A percentile compares a stretch with the other conserved stretches of the same genome.
Conservation (phyloP, 192 early-diverging fungal genomes). For the Glomus cerebriforme region DNA sequence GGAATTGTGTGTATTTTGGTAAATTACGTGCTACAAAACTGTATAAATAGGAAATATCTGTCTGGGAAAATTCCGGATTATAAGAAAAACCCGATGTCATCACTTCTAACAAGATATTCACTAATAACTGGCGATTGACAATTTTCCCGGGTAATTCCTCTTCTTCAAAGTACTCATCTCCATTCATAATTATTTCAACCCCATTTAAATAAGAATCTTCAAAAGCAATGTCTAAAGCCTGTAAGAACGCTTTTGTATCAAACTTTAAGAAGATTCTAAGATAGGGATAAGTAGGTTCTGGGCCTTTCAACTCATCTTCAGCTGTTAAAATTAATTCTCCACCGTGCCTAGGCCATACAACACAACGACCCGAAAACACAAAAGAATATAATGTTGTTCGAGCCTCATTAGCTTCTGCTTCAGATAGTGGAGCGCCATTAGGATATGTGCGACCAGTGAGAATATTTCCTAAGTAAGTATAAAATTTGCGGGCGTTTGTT, state of each 20-base stretch:
- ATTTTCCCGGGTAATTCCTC: conserved; percentile 56
- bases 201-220: conserved; percentile 64
- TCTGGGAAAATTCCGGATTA: conserved; percentile 42
- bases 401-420: conserved; percentile 48
- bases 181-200: conserved; percentile 43
- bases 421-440: conserved; percentile 43
- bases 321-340: conserved; percentile 58
- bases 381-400: conserved; percentile 60
- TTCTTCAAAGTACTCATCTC: conserved; percentile 38
- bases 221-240: conserved; percentile 56
- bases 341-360: conserved; percentile 59
- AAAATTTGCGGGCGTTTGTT: conserved; percentile 52
- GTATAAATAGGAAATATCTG: conserved; percentile 49
- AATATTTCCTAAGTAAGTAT: conserved; percentile 53
- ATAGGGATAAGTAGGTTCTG: conserved; percentile 66
- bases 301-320: conserved; percentile 48
- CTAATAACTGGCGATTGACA: conserved; percentile 59
- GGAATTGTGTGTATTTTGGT: conserved; percentile 56
- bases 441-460: conserved; percentile 54
- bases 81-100: conserved; percentile 42
- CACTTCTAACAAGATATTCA: conserved; percentile 62
- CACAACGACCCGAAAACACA: conserved; percentile 62
- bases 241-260: conserved; percentile 54
- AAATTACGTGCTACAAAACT: conserved; percentile 59
- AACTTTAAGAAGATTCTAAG: conserved; percentile 52